Conservation (phyloP, 345 rosid genomes). For the Lepidium africanum region DNA sequence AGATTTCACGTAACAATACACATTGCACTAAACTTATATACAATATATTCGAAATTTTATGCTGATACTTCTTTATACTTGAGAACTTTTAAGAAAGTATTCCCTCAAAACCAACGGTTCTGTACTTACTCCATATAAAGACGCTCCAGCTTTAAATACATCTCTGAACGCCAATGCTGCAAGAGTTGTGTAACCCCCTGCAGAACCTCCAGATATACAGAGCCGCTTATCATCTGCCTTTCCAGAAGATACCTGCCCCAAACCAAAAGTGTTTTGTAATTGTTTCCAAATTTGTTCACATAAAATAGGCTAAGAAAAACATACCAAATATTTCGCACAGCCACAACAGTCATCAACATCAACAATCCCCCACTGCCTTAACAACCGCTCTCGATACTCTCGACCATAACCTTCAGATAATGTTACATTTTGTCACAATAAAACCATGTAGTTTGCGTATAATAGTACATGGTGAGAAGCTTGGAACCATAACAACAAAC, state of each 20-base stretch:
- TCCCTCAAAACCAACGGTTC: neutral
- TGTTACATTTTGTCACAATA: slow-evolving; percentile 1
- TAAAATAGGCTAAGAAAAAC: neutral
- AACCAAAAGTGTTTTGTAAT: neutral
- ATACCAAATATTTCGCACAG: slow-evolving; percentile 87
- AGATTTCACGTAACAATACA: neutral
- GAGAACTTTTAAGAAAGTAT: neutral
- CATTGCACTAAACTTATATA: neutral
- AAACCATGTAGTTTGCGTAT: neutral
- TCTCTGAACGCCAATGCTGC: slow-evolving; percentile 90
- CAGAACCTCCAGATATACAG: slow-evolving; percentile 97
- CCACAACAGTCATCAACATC: slow-evolving; percentile 96
- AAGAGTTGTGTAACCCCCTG: slow-evolving; percentile 94
- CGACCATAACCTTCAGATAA: slow-evolving; percentile 78
- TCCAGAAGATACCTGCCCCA: slow-evolving; percentile 61
- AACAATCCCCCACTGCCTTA: slow-evolving; percentile 77
- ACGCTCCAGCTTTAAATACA: slow-evolving; percentile 88
- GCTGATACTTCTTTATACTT: neutral
- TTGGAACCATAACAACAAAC: slow-evolving; percentile 36
- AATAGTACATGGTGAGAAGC: neutral
- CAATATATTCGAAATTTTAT: neutral
- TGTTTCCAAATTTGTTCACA: neutral
- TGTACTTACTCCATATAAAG: slow-evolving; percentile 76
- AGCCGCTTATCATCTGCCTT: slow-evolving; percentile 67
- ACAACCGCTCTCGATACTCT: slow-evolving; percentile 82